A percentile compares a stretch with the other conserved stretches of the same genome.
phyloP scores from a whole-genome alignment of 1,139 yeast species.

The Keqinozyma sinolaborantium region DNA sequence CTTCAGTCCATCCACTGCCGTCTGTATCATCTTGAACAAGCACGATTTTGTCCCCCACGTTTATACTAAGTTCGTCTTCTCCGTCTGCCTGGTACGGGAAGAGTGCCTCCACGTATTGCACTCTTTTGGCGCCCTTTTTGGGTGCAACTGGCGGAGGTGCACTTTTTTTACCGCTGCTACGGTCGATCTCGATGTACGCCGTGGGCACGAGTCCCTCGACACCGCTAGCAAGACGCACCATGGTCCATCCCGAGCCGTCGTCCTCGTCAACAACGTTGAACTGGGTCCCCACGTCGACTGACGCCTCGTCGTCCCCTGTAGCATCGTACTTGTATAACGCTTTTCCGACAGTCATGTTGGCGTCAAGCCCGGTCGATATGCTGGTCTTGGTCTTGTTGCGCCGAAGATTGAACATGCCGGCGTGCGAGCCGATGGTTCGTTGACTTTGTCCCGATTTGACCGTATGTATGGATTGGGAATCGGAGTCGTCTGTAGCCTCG shows the following conservation, averaged over 20 bases:
- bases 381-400: constrained; percentile 26
- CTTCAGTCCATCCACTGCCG: constrained; percentile 97
- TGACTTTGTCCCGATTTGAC: constrained; percentile 26
- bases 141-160: constrained; percentile 76
- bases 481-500: constrained; percentile 15
- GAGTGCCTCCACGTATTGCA: constrained; percentile 66
- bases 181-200: constrained; percentile 58
- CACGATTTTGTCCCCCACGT: constrained; percentile 72
- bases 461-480: constrained; percentile 27
- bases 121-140: constrained; percentile 65
- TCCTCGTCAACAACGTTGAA: constrained; percentile 61
- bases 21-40: constrained; percentile 65
- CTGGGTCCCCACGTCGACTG: constrained; percentile 58
- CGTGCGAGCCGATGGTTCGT: constrained; percentile 15
- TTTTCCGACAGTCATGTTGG: constrained; percentile 29
- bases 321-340: constrained; percentile 72
- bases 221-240: constrained; percentile 40
- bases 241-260: constrained; percentile 95
- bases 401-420: constrained; percentile 37
- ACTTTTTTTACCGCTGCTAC: constrained; percentile 3
- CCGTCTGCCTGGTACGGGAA: constrained; percentile 83
- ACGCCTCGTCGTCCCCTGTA: constrained; percentile 71
- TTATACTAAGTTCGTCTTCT: constrained; percentile 72
- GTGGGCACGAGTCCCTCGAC: constrained; percentile 83
- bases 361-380: constrained; percentile 16